Conservation (phyloP, 78 protist species). For the Dictyostelium intermedium region DNA sequence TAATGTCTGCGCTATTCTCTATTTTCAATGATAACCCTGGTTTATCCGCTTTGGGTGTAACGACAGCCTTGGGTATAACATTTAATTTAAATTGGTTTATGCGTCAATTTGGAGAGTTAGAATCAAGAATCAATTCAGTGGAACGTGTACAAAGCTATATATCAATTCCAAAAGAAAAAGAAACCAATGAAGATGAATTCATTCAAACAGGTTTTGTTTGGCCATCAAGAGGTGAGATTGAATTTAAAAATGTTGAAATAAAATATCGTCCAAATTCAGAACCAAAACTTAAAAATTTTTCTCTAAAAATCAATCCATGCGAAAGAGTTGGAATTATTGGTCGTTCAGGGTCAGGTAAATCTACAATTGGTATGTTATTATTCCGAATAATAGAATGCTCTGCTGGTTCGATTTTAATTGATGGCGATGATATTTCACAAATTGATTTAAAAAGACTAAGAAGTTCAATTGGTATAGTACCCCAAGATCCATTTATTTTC, state of each 20-base stretch:
- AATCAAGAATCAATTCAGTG: constrained; percentile 87
- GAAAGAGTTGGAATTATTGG: constrained; percentile 93
- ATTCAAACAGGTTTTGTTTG: constrained; percentile 48
- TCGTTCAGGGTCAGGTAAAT: constrained; percentile 92
- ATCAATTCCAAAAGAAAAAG: constrained; percentile 27
- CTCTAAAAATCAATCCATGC: constrained; percentile 1
- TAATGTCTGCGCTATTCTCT: constrained; percentile 54
- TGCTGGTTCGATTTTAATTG: constrained; percentile 48
- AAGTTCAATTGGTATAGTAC: constrained; percentile 87
- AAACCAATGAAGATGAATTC: not conserved
- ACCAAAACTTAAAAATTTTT: constrained; percentile 76
- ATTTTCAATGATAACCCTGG: constrained; percentile 53
- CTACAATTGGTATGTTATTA: constrained; percentile 74
- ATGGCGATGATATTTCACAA: constrained; percentile 71
- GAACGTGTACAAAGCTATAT: constrained; percentile 54
- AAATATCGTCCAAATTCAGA: constrained; percentile 77
- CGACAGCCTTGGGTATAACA: constrained; percentile 74
- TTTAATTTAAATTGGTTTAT: constrained; percentile 24
- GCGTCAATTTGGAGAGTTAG: constrained; percentile 61
- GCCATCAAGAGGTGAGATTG: constrained; percentile 83
- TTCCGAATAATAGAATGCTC: constrained; percentile 78
- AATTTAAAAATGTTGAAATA: constrained; percentile 73
- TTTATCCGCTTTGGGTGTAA: constrained; percentile 75
- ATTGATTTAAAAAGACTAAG: constrained; percentile 78
- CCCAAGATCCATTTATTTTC: constrained; percentile 94